Evolutionary conservation across 805 yeast genomes (phyloP), one percentile per base, ranked within the genome.

Genomic region (Candida berthetii): DNA sequence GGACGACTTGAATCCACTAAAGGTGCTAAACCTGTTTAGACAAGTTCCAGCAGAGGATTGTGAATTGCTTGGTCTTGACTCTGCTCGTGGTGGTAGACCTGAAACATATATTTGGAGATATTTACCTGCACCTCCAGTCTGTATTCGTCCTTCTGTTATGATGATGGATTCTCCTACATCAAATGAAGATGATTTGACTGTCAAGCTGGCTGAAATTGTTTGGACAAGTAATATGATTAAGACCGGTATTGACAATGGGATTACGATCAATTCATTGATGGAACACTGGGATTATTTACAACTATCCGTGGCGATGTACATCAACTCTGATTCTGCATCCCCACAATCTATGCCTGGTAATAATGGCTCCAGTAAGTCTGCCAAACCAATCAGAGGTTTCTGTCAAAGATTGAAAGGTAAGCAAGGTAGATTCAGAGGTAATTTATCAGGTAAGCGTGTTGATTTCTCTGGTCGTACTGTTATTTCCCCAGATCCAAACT

Each of bases 241-340:
- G 50, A 96, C 96, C 0, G 99, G 97, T 45, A 78, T 93, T 40
- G 96, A 90, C 48, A 91, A 89, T 59, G 99, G 99, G 44, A 86
- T 91, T 47, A 80, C 96, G 14, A 82, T 95, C 55, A 86, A 88
- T 49, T 87, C 87, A 54, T 72, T 93, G 64, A 90, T 93, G 96
- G 98, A 91, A 57, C 99, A 93, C 58, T 93, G 99, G 99, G 99
- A 93, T 58, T 93, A 87, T 59, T 66, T 93, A 49, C 99, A 93
- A 64, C 71, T 93, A 40, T 85, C 96, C 1, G 90, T 93, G 37
- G 99, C 99, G 17, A 86, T 93, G 88, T 93, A 93, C 61, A 93
- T 93, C 54, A 93, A 93, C 61, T 87, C 96, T 1, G 99, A 93
- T 64, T 84, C 96, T 25, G 93, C 90, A 14, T 80, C 82, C 42